phyloP scores from a whole-genome alignment of 1,284 basidiomycete species.

The Apiotrichum laibachii region DNA sequence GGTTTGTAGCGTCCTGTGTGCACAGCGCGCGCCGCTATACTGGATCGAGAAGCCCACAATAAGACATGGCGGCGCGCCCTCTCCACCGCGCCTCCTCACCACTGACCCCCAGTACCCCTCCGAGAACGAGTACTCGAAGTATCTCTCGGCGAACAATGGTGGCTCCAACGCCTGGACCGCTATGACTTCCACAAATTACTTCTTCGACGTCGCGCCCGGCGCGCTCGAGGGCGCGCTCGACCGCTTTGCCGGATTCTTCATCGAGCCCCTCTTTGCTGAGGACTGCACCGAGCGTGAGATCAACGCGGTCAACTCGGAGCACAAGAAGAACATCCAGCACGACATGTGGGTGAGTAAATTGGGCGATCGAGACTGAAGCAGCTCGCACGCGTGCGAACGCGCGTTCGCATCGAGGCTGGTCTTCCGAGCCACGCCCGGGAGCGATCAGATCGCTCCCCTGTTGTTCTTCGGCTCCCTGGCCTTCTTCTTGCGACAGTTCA shows the following conservation, averaged over 20 bases:
- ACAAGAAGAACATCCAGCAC: constrained; percentile 96
- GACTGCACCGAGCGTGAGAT: constrained; percentile 92
- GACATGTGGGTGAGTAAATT: constrained; percentile 69
- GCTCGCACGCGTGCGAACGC: too few species aligned
- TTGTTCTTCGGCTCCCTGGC: too few species aligned
- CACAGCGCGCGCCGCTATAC: too few species aligned
- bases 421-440: too few species aligned
- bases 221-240: constrained; percentile 80
- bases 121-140: constrained; percentile 92
- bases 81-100: constrained; percentile 7
- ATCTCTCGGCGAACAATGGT: constrained; percentile 86
- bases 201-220: constrained; percentile 84
- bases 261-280: constrained; percentile 79
- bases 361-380: not conserved
- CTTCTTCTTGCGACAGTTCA: constrained; percentile 31
- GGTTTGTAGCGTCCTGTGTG: too few species aligned
- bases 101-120: constrained; percentile 69
- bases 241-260: constrained; percentile 92
- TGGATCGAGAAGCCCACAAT: too few species aligned
- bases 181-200: constrained; percentile 80
- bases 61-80: too few species aligned
- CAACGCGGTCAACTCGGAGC: constrained; percentile 95
- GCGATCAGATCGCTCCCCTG: too few species aligned
- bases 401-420: too few species aligned
- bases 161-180: constrained; percentile 91